phyloP scores from a whole-genome alignment of 495 filamentous ascomycete species.

The Astrothelium subdiscretum region DNA sequence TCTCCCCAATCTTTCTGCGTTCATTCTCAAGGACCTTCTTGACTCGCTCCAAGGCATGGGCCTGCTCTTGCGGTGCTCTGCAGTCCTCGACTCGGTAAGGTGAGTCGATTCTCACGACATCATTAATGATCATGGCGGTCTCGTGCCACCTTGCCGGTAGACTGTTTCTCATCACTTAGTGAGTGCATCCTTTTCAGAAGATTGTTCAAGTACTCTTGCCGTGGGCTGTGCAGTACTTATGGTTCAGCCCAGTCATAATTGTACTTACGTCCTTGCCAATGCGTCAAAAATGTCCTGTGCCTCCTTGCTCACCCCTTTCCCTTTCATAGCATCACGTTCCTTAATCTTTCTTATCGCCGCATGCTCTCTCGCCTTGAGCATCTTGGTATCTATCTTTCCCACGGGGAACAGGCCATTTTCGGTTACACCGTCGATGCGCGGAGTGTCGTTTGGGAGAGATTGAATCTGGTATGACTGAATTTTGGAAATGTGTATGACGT shows the following conservation, averaged over 20 bases:
- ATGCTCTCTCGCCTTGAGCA: constrained; percentile 42
- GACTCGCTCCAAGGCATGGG: constrained; percentile 42
- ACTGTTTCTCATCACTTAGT: constrained; percentile 10
- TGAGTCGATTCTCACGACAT: constrained; percentile 48
- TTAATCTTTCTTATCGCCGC: constrained; percentile 42
- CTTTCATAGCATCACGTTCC: constrained; percentile 42
- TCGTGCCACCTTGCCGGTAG: constrained; percentile 54
- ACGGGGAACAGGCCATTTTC: constrained; percentile 21
- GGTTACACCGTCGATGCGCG: constrained; percentile 13
- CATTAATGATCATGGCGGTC: constrained; percentile 50
- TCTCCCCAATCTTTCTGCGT: constrained; percentile 20
- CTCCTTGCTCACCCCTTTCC: constrained; percentile 52
- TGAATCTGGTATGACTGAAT: constrained; percentile 49
- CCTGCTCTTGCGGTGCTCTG: constrained; percentile 38
- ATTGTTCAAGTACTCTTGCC: too few species aligned
- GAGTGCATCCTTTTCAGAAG: not conserved
- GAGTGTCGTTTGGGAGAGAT: constrained; percentile 20
- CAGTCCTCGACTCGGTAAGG: constrained; percentile 53
- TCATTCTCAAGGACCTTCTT: constrained; percentile 47
- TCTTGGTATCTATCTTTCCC: constrained; percentile 39
- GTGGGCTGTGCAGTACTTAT: not conserved
- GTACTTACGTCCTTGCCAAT: constrained; percentile 42
- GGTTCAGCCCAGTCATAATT: not conserved
- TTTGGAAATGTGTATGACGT: constrained; percentile 50
- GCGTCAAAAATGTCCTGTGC: constrained; percentile 62